Base-by-base conservation (phyloP, 2,329 filamentous ascomycete species). In the Penicillium sclerotigenum region DNA sequence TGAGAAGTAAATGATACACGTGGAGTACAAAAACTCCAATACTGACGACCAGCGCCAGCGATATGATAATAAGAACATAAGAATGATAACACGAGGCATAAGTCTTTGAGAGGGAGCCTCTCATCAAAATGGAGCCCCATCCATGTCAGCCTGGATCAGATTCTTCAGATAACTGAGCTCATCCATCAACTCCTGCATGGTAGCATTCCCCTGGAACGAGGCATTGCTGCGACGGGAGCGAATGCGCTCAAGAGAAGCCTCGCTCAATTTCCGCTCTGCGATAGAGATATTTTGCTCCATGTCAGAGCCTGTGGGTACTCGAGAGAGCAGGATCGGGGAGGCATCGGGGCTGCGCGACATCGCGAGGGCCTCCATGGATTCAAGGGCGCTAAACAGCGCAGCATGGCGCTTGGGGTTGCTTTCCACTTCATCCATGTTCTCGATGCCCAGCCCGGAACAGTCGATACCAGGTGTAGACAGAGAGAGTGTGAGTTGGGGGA, bases 101-200 rank as follows among this genome's bases (percentile, higher is more conserved):
- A 28, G 31, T 13, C 24, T 16, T 7, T 16, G 24, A 22, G 14
- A 26, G 14, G 8, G 4, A 22, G 1, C 7, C 22, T 2, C 18
- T 36, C 16, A 33, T 54, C 54, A 64, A 34, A 66, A 66, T 6
- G 64, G 64, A 42, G 60, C 53, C 10, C 64, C 66, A 36, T 66
- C 61, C 58, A 61, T 61, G 37, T 67, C 71, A 56, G 67, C 68
- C 52, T 73, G 70, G 33, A 82, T 81, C 56, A 79, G 71, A 51
- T 74, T 73, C 24, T 78, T 77, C 38, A 82, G 67, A 64, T 82
- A 82, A 52, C 78, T 78, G 66, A 82, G 68, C 58, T 82, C 80
- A 59, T 78, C 75, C 63, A 82, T 72, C 56, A 82, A 67, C 59
- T 80, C 75, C 59, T 77, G 74, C 70, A 82, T 77, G 18, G 73